Base-by-base conservation (phyloP, 495 filamentous ascomycete genomes). In the Pseudoneurospora amorphoporcata region DNA sequence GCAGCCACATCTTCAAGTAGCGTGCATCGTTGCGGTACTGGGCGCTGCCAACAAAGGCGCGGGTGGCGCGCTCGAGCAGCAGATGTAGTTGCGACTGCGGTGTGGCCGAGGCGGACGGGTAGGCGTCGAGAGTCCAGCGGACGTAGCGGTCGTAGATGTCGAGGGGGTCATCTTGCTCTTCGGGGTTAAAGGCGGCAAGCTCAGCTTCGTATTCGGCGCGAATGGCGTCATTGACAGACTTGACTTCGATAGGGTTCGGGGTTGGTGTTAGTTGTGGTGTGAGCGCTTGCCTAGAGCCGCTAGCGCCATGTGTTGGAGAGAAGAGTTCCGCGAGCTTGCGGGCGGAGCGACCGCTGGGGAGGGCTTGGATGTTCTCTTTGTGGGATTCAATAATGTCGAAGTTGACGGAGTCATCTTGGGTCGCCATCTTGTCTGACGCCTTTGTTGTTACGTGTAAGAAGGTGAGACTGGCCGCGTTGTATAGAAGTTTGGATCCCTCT, bases 101-200 rank as follows among this genome's bases (percentile, higher is more conserved):
- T n/a, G 94, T 95, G 43, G 93, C 93, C 82, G 97, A 94, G 14
- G 94, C 92, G 3, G 95, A 94, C 0, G 95, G 96, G 77, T 98
- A 98, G 16, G 95, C 92, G 78, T 97, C 93, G 19, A 98, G 83
- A 0, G 94, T 96, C 95, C 95, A 99, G 81, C 93, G 92, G 35
- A 98, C 93, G 77, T 99, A 99, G 79, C 96, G 90, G 76, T 98
- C 95, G 82, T 94, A 99, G 65, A 98, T 87, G 78, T 98, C 96
- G 41, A 99, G 89, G 3, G 95, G 95, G 77, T 99, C 95, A 76
- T 99, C 95, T 7, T 92, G 92, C 78, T 98, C 95, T 65, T 65
- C 53, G 7, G 53, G 53, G 72, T 87, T 85, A 68, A 97, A 90
- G 38, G 84, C 86, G 37, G 86, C 83, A 7, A 99, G 81, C 80